phyloP scores from a whole-genome alignment of 164 flowering plant species.

The Hamamelis virginiana region DNA sequence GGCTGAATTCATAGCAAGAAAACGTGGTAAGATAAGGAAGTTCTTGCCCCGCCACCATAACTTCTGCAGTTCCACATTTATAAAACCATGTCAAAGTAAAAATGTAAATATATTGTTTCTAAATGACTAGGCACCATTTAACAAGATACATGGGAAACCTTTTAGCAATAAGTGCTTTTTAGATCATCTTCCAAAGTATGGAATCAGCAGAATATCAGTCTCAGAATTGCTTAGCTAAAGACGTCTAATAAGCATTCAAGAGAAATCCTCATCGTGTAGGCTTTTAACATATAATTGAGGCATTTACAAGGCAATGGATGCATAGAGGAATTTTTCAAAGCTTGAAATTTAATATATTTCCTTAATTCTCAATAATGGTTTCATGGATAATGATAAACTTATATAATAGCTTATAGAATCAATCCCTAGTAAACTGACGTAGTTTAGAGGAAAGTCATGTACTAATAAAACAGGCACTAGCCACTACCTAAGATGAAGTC shows the following conservation, averaged over 20 bases:
- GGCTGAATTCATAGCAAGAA: too few species aligned
- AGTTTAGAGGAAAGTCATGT: neutral
- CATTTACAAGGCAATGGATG: neutral
- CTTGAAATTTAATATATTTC: neutral
- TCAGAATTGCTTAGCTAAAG: neutral
- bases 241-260: neutral
- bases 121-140: too few species aligned
- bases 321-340: too few species aligned
- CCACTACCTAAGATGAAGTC: conserved; percentile 81
- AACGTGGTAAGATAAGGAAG: too few species aligned
- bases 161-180: too few species aligned
- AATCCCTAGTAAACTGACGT: neutral
- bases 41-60: too few species aligned
- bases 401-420: neutral
- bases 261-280: neutral
- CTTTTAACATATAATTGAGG: neutral
- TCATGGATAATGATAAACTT: neutral
- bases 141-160: too few species aligned
- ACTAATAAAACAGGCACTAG: neutral
- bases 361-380: neutral
- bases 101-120: too few species aligned
- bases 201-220: neutral
- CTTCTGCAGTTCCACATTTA: too few species aligned
- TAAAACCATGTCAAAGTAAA: too few species aligned
- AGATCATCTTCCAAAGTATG: neutral